Evolutionary conservation across 441 rosid species (phyloP), one percentile per base, ranked within the genome.

Genomic region (Sinapis alba): DNA sequence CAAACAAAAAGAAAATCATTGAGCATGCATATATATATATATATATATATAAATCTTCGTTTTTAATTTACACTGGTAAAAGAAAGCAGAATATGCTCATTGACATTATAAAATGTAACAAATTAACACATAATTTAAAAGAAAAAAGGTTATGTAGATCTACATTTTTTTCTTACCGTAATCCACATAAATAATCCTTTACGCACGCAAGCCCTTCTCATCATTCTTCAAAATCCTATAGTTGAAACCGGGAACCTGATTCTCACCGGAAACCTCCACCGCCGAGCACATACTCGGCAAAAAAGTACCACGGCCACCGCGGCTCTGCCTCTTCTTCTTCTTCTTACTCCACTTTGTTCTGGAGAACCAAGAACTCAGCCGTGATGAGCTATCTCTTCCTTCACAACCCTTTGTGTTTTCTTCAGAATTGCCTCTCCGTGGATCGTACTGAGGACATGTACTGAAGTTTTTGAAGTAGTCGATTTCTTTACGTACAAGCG

Each of bases 401-500:
- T 83, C 81, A 74, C 72, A 38, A 12, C 74, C 80, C 26, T 72
- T 72, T 26, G 45, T 54, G 9, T 66, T 81, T 23, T 43, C 78
- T 68, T 27, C 71, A 53, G 84, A 50, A 10, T 76, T 82, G 50
- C 78, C 73, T 57, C 76, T 79, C 38, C 76, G 23, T 63, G 34
- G 65, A 16, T 84, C 79, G 24, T 78, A 50, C 73, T 10, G 54
- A 1, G 61, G 60, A 60, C 65, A 54, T 50, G 81, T 7, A 7
- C 79, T 88, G 43, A 80, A 71, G 72, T 68, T 88, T 26, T 80
- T 80, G 82, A 90, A 92, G 73, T 87, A 84, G 61, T 94, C 97
- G 15, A 92, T 92, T 72, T 94, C 99, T 80, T 83, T 89, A 82
- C 89, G 89, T 6, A 94, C 83, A 7, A 94, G 93, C 2, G 96